phyloP scores from a whole-genome alignment of 2,329 filamentous ascomycete species.

The Aspergillus vadensis region DNA sequence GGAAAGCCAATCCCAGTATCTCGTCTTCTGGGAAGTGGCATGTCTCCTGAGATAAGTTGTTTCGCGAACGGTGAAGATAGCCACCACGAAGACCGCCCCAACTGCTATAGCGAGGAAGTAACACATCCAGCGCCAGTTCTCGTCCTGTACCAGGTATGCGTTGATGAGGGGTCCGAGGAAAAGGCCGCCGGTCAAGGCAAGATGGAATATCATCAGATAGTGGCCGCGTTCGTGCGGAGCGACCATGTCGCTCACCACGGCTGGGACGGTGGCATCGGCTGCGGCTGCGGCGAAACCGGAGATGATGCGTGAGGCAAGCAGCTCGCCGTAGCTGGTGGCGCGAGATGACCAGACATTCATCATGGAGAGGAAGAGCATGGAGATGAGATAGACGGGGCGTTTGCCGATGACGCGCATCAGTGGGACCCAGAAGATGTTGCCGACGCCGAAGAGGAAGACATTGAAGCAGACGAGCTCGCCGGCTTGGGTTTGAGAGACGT shows the following conservation, averaged over 20 bases:
- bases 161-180: constrained; percentile 42
- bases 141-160: constrained; percentile 27
- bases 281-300: constrained; percentile 33
- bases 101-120: constrained; percentile 27
- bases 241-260: constrained; percentile 41
- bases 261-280: constrained; percentile 40
- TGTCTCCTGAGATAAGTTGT: constrained; percentile 22
- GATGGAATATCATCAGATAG: constrained; percentile 43
- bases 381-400: constrained; percentile 40
- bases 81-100: constrained; percentile 20
- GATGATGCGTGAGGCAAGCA: constrained; percentile 31
- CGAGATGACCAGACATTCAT: constrained; percentile 40
- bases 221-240: constrained; percentile 37
- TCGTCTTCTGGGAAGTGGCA: constrained; percentile 10
- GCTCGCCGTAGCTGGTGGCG: constrained; percentile 28
- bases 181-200: constrained; percentile 38
- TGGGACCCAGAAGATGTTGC: constrained; percentile 30
- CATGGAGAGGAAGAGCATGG: constrained; percentile 34
- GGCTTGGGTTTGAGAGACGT: constrained; percentile 26
- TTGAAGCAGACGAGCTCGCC: constrained; percentile 30
- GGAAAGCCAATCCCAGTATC: constrained; percentile 25
- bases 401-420: constrained; percentile 36
- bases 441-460: constrained; percentile 29
- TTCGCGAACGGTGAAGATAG: constrained; percentile 28
- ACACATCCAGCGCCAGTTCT: constrained; percentile 32